Evolutionary conservation across 176 grass and related monocot species (phyloP).

Genomic region (Cocos nucifera): DNA sequence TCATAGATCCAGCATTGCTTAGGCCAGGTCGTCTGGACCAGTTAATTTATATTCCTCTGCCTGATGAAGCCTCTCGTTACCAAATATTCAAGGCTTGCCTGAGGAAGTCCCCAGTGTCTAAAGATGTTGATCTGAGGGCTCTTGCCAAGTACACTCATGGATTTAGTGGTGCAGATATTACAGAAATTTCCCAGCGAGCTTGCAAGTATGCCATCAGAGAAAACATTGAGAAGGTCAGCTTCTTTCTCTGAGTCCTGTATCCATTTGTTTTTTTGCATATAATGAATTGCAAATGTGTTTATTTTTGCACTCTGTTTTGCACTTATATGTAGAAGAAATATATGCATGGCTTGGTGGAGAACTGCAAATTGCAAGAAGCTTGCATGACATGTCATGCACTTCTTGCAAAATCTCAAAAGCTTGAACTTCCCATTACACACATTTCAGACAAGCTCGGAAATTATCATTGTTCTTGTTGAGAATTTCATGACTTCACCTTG

Average conservation of each 20-base stretch:
- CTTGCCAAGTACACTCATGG: slow-evolving; percentile 5
- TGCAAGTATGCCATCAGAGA: slow-evolving; percentile 1
- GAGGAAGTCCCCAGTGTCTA: background rate
- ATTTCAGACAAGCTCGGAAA: no score
- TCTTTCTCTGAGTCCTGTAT: background rate
- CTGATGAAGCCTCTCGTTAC: background rate
- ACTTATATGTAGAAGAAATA: no score
- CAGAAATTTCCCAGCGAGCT: slow-evolving; percentile 1
- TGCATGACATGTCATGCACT: no score
- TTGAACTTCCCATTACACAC: no score
- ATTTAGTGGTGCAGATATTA: slow-evolving; percentile 8
- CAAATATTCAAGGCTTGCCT: slow-evolving; percentile 4
- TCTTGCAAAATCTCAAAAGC: no score
- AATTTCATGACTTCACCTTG: no score
- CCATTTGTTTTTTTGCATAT: no score
- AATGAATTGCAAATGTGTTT: no score
- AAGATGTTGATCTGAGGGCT: background rate
- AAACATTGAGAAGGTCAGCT: slow-evolving; percentile 1
- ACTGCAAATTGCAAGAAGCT: no score
- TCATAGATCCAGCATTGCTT: slow-evolving; percentile 2
- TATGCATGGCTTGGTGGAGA: no score
- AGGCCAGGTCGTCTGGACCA: background rate
- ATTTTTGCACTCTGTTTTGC: no score
- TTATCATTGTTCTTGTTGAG: no score
- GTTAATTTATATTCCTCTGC: slow-evolving; percentile 5